Conservation (phyloP, 2,329 filamentous ascomycete species). For the Pseudocercospora pini-densiflorae region DNA sequence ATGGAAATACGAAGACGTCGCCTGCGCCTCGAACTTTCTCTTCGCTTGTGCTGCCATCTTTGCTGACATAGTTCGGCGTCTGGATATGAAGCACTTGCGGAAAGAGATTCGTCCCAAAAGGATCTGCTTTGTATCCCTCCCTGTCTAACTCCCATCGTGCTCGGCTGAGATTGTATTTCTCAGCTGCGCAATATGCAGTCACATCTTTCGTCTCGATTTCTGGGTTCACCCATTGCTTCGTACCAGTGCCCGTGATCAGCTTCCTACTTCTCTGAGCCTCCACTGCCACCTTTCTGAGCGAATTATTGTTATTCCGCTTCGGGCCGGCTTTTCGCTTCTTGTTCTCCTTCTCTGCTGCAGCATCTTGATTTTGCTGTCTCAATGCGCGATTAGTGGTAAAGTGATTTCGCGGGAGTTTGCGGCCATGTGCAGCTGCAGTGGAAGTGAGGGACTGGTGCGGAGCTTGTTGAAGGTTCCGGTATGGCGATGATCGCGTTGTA, state of each 20-base stretch:
- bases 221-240: slow-evolving; percentile 51
- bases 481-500: slow-evolving; percentile 24
- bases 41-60: slow-evolving; percentile 52
- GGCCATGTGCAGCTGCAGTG: slow-evolving; percentile 25
- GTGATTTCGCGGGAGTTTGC: slow-evolving; percentile 33
- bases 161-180: slow-evolving; percentile 65
- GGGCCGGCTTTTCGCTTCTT: slow-evolving; percentile 56
- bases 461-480: slow-evolving; percentile 22
- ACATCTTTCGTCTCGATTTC: slow-evolving; percentile 55
- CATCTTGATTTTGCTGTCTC: slow-evolving; percentile 26
- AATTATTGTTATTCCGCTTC: slow-evolving; percentile 64
- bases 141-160: slow-evolving; percentile 62
- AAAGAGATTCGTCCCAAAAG: slow-evolving; percentile 64
- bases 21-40: slow-evolving; percentile 51
- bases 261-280: slow-evolving; percentile 71
- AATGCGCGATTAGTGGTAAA: slow-evolving; percentile 30
- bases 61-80: slow-evolving; percentile 44
- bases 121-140: slow-evolving; percentile 67
- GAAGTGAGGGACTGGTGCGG: slow-evolving; percentile 27
- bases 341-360: slow-evolving; percentile 13
- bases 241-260: slow-evolving; percentile 55
- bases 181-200: slow-evolving; percentile 70
- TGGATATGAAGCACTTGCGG: slow-evolving; percentile 69
- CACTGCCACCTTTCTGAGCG: slow-evolving; percentile 75
- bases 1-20: slow-evolving; percentile 95